These are phyloP conservation scores for Beverwykella pulmonaria DNA, from an alignment of 495 filamentous ascomycete genomes.

Conservation along the genomic window DNA sequence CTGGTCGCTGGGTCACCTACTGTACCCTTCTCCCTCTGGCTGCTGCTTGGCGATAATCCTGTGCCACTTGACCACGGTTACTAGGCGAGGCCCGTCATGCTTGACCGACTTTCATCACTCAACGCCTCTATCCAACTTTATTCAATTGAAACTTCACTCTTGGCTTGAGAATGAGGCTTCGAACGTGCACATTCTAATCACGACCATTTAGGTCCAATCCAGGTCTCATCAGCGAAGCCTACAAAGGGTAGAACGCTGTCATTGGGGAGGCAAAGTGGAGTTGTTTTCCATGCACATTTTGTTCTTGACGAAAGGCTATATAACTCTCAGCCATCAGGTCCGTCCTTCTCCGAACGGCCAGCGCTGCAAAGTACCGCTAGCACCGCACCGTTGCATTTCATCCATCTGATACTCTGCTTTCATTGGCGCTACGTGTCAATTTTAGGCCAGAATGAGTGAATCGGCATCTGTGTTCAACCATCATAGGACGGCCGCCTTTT, in stretches of 20 bases:
- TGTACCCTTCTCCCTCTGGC: conserved; percentile 1
- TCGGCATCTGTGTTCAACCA: conserved; percentile 17
- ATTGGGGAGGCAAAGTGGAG: not conserved
- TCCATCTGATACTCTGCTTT: conserved; percentile 12
- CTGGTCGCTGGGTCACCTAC: conserved; percentile 21
- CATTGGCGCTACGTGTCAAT: conserved; percentile 26
- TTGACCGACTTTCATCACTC: conserved; percentile 14
- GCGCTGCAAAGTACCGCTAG: conserved; percentile 14
- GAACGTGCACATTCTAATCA: conserved; percentile 7
- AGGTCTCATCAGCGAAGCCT: not conserved
- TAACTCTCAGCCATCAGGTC: conserved; percentile 15
- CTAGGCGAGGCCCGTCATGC: conserved; percentile 12
- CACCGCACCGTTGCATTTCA: conserved; percentile 11
- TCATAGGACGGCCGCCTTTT: not conserved
- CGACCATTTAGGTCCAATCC: not conserved
- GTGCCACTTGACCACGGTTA: conserved; percentile 23
- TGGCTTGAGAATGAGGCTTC: conserved; percentile 30
- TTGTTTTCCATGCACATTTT: not conserved
- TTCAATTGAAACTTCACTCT: not conserved
- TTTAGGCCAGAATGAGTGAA: conserved; percentile 32
- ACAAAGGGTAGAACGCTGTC: not conserved
- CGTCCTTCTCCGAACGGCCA: conserved; percentile 29
- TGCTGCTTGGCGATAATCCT: conserved; percentile 33
- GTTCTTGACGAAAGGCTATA: conserved; percentile 13
- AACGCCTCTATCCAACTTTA: conserved; percentile 6